Evolutionary conservation across 2,329 filamentous ascomycete species (phyloP), one percentile per base, ranked within the genome.

Genomic region (Colletotrichum siamense): DNA sequence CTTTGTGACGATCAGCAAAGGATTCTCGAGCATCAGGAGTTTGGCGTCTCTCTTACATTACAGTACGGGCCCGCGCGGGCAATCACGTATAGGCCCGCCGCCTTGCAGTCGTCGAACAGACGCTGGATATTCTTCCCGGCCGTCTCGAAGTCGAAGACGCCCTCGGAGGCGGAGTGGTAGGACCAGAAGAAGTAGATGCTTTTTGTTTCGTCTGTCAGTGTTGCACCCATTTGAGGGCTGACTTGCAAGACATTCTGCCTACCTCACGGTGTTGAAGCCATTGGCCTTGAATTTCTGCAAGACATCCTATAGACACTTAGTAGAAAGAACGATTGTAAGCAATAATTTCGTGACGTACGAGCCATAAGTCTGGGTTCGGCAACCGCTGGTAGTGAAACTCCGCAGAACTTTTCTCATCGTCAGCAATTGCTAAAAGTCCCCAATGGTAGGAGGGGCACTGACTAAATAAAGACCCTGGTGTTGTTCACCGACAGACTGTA

Each of bases 261-360:
- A 94, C 0, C 92, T 94, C 6, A 96, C 93, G 67, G 91, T 90
- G 79, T 94, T 96, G 85, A 95, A 96, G 0, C 95, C 95, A 3
- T 95, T 85, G 1, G 94, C 93, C 83, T 94, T 96, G 83, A 97
- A 92, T 84, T 98, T 98, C 80, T 97, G 93, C 79, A 98, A 93
- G 4, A 96, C 82, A 79, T 96, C 94, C 39, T 80, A 80, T 7
- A 24, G 8, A 12, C 12, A n/a, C n/a, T 75, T 26, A 75, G 52
- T 22, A 57, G 8, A 15, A 5, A 16, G 52, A 18, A 62, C 12
- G 13, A 16, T 16, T 9, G 16, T 6, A 8, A 15, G 30, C 44
- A 6, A n/a, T 8, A 30, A 24, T 8, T 3, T 10, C 1, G 6
- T 13, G 55, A 68, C 69, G 64, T 73, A 85, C 95, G 10, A 94